Evolutionary conservation across 139 green algal genomes (phyloP).

Genomic region (Raphidocelis subcapitata): DNA sequence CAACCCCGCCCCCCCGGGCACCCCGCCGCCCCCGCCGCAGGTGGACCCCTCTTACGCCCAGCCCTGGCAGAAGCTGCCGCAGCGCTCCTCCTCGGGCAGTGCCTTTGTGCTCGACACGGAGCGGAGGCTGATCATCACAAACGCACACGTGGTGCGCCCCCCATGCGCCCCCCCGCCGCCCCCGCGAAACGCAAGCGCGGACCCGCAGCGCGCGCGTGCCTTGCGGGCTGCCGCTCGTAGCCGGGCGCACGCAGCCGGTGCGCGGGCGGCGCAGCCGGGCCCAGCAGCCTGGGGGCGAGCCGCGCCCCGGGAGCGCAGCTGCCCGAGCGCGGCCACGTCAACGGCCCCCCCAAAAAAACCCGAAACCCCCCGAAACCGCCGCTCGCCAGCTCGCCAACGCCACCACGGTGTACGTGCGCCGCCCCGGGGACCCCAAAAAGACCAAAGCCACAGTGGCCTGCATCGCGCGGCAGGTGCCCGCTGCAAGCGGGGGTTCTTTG

Average conservation of each 20-base stretch:
- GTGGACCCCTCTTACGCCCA: conserved; percentile 72
- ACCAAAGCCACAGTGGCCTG: conserved; percentile 71
- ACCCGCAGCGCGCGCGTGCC: neutral
- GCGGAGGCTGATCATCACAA: conserved; percentile 60
- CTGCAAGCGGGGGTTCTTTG: too few species aligned
- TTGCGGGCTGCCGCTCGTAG: neutral
- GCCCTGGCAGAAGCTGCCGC: conserved; percentile 75
- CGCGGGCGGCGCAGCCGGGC: too few species aligned
- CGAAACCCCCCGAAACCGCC: neutral
- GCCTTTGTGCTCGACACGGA: conserved; percentile 72
- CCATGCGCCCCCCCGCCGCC: neutral
- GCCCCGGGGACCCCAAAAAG: conserved; percentile 75
- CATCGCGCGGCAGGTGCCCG: conserved; percentile 58
- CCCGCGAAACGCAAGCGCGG: neutral
- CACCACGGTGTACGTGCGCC: conserved; percentile 69
- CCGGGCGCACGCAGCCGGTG: neutral
- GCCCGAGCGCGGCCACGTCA: too few species aligned
- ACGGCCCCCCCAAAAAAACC: neutral
- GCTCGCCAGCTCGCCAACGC: conserved; percentile 63
- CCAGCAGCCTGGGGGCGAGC: too few species aligned
- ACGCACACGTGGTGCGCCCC: conserved; percentile 71
- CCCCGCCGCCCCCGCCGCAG: neutral
- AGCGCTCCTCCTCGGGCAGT: conserved; percentile 57
- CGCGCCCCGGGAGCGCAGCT: too few species aligned
- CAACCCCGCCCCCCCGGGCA: neutral